Evolutionary conservation across 352 stramenopile species (phyloP).

Genomic region (Phytophthora lateralis): DNA sequence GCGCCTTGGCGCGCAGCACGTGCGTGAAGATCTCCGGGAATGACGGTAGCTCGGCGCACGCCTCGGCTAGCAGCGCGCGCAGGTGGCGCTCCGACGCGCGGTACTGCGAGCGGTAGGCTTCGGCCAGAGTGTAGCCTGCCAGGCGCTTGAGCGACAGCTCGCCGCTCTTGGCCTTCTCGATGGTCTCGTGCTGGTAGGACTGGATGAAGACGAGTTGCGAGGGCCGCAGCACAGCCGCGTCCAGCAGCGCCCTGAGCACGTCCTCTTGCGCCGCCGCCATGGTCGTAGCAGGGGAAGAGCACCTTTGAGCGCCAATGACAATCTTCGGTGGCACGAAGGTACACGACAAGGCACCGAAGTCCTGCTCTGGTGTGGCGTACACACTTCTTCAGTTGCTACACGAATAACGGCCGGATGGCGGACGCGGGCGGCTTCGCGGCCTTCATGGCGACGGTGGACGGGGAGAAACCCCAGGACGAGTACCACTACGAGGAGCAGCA

Average conservation of each 20-base stretch:
- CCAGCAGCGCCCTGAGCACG: constrained; percentile 67
- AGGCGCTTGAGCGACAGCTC: constrained; percentile 70
- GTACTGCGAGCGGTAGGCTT: constrained; percentile 58
- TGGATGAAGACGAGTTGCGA: constrained; percentile 59
- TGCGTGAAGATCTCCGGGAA: constrained; percentile 59
- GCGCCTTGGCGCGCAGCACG: constrained; percentile 46
- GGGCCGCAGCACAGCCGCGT: constrained; percentile 55
- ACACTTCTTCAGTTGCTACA: not conserved
- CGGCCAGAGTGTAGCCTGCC: constrained; percentile 62
- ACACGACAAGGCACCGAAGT: no score
- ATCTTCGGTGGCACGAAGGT: not conserved
- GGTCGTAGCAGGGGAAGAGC: not conserved
- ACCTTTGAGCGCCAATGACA: not conserved
- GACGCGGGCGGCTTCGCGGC: constrained; percentile 60
- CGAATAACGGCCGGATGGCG: constrained; percentile 52
- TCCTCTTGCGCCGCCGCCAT: constrained; percentile 47
- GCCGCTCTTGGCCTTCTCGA: constrained; percentile 64
- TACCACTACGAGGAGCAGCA: constrained; percentile 88
- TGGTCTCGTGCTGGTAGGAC: constrained; percentile 67
- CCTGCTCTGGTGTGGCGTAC: no score
- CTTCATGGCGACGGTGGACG: constrained; percentile 73
- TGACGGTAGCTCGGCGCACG: constrained; percentile 35
- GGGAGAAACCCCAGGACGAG: constrained; percentile 44
- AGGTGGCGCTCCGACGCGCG: constrained; percentile 63
- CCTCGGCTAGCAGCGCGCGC: constrained; percentile 50